Evolutionary conservation across 805 yeast genomes (phyloP).

Genomic region (Candida manassasensis): DNA sequence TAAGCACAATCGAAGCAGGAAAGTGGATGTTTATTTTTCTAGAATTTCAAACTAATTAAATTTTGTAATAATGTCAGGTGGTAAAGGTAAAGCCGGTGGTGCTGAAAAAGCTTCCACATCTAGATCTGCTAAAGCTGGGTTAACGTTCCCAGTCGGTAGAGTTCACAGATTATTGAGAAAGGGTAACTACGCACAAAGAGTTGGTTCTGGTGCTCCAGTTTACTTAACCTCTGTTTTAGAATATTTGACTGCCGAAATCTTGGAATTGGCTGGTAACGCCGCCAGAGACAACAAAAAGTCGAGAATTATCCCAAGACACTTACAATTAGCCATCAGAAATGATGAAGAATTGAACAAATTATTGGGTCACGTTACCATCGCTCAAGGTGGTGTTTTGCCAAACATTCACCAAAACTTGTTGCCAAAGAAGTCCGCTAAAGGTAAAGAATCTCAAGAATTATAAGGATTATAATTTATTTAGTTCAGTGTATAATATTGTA

Average conservation of each 20-base stretch:
- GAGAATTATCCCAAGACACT: conserved; percentile 49
- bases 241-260: conserved; percentile 47
- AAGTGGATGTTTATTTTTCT: neutral
- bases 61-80: conserved; percentile 26
- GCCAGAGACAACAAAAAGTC: conserved; percentile 51
- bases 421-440: conserved; percentile 53
- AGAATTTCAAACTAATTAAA: conserved; percentile 2
- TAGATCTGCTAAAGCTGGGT: conserved; percentile 47
- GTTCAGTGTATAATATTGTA: conserved; percentile 2
- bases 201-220: conserved; percentile 50
- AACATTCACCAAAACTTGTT: conserved; percentile 46
- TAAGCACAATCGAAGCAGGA: neutral
- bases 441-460: conserved; percentile 57
- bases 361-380: conserved; percentile 47
- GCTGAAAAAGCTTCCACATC: conserved; percentile 46
- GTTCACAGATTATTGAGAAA: conserved; percentile 48
- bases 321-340: conserved; percentile 49
- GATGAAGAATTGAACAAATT: conserved; percentile 49
- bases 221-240: conserved; percentile 47
- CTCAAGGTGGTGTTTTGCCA: conserved; percentile 52
- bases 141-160: conserved; percentile 49
- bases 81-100: conserved; percentile 43
- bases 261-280: conserved; percentile 50
- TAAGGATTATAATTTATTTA: conserved; percentile 19
- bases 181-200: conserved; percentile 50